Percentiles rank a stretch among this genome's conserved stretches.
phyloP scores from a whole-genome alignment of 1,139 yeast species.

The Kodamaea anthophila region DNA sequence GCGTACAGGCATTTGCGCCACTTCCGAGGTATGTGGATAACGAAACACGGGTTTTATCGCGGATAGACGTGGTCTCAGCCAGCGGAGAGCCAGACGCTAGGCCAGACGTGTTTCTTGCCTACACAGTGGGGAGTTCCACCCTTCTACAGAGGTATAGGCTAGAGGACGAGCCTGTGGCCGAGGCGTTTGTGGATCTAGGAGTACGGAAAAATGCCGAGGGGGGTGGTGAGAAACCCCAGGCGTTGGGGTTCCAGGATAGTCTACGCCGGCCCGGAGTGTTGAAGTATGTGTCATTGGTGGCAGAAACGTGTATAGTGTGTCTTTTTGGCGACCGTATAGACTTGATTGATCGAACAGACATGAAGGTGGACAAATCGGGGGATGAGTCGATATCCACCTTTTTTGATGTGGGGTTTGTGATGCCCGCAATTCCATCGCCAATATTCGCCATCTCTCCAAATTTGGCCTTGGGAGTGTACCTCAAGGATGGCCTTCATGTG shows the following conservation, averaged over 20 bases:
- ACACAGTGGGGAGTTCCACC: conserved; percentile 16
- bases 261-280: conserved; percentile 17
- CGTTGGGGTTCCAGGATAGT: conserved; percentile 20
- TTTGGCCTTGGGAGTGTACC: conserved; percentile 42
- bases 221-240: neutral
- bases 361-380: conserved; percentile 13
- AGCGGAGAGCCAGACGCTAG: conserved; percentile 26
- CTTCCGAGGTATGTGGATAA: conserved; percentile 13
- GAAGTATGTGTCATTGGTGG: conserved; percentile 17
- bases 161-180: conserved; percentile 21
- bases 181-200: conserved; percentile 31
- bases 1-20: conserved; percentile 28
- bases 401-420: conserved; percentile 53
- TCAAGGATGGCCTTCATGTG: too few species aligned
- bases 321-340: conserved; percentile 39
- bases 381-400: conserved; percentile 33
- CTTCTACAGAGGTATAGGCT: conserved; percentile 33
- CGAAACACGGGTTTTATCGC: conserved; percentile 8
- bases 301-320: conserved; percentile 21
- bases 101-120: conserved; percentile 34
- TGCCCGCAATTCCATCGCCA: conserved; percentile 34
- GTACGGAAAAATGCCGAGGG: conserved; percentile 17
- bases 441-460: conserved; percentile 51
- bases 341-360: conserved; percentile 30
- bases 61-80: conserved; percentile 42